Percentiles rank a stretch among this genome's conserved stretches.
phyloP scores from a whole-genome alignment of 1,284 basidiomycete genomes.

The Boletus semigastroideus region DNA sequence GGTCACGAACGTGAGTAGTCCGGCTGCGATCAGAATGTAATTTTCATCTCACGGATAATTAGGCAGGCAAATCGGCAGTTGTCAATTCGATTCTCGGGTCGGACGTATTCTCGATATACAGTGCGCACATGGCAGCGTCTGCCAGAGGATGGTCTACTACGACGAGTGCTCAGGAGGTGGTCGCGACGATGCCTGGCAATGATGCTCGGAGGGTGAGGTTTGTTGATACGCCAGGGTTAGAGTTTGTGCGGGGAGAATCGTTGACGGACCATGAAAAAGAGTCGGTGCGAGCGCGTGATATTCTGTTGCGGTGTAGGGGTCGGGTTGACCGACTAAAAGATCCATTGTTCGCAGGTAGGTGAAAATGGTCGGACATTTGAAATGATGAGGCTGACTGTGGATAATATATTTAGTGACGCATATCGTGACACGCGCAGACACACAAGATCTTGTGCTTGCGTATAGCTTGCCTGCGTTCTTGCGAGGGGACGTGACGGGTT shows the following conservation, averaged over 20 bases:
- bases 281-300: conserved; percentile 59
- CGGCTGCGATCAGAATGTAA: not conserved
- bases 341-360: conserved; percentile 70
- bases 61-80: conserved; percentile 82
- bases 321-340: conserved; percentile 90
- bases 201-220: conserved; percentile 53
- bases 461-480: conserved; percentile 87
- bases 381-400: conserved; percentile 14
- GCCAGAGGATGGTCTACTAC: conserved; percentile 70
- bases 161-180: conserved; percentile 63
- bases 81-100: conserved; percentile 71
- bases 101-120: conserved; percentile 62
- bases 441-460: conserved; percentile 85
- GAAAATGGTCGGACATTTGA: not conserved
- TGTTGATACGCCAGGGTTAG: conserved; percentile 85
- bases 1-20: conserved; percentile 61
- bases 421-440: conserved; percentile 71
- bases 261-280: conserved; percentile 39
- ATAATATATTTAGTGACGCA: conserved; percentile 62
- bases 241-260: conserved; percentile 51
- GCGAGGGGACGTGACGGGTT: conserved; percentile 69
- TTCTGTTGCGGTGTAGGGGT: conserved; percentile 78
- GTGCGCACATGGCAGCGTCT: conserved; percentile 46
- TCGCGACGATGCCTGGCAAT: conserved; percentile 38
- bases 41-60: conserved; percentile 11